These are phyloP conservation scores for Cladophialophora yegresii DNA, from an alignment of 2,329 filamentous ascomycete genomes.

Conservation along the genomic window DNA sequence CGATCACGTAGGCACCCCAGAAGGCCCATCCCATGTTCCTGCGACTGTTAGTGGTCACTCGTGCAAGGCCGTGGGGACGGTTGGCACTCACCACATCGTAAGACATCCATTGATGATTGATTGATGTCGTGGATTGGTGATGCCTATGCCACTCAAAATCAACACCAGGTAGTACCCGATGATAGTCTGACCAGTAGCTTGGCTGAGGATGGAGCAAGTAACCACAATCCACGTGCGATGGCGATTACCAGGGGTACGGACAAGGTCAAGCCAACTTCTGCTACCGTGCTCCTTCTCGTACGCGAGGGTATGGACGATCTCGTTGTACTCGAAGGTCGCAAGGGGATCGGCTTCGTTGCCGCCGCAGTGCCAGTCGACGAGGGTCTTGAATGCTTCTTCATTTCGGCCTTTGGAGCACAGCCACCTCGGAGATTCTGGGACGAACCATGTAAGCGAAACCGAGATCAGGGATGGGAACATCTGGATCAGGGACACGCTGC, in stretches of 20 bases:
- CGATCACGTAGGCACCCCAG: slow-evolving; percentile 22
- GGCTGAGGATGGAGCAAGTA: slow-evolving; percentile 11
- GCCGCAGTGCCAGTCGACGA: slow-evolving; percentile 42
- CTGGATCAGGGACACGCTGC: slow-evolving; percentile 20
- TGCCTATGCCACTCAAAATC: slow-evolving; percentile 44
- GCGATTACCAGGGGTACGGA: slow-evolving; percentile 20
- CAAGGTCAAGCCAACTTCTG: slow-evolving; percentile 23
- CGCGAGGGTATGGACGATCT: slow-evolving; percentile 21
- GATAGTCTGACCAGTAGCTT: slow-evolving; percentile 38
- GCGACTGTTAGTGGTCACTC: background rate
- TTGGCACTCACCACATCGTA: slow-evolving; percentile 23
- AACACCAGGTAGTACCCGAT: slow-evolving; percentile 44
- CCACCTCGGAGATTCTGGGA: slow-evolving; percentile 68
- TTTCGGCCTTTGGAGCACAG: slow-evolving; percentile 44
- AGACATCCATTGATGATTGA: slow-evolving; percentile 45
- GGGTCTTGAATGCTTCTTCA: slow-evolving; percentile 37
- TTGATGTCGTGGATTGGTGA: slow-evolving; percentile 41
- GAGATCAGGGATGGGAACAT: slow-evolving; percentile 24
- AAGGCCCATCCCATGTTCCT: slow-evolving; percentile 25
- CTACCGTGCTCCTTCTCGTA: slow-evolving; percentile 22
- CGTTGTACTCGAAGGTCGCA: slow-evolving; percentile 22
- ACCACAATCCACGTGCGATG: slow-evolving; percentile 21
- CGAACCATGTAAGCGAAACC: slow-evolving; percentile 45
- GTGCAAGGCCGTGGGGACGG: background rate
- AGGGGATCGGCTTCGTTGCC: slow-evolving; percentile 22